Base-by-base conservation (phyloP, 108 stramenopile genomes). In the Mediolabrus comicus region DNA sequence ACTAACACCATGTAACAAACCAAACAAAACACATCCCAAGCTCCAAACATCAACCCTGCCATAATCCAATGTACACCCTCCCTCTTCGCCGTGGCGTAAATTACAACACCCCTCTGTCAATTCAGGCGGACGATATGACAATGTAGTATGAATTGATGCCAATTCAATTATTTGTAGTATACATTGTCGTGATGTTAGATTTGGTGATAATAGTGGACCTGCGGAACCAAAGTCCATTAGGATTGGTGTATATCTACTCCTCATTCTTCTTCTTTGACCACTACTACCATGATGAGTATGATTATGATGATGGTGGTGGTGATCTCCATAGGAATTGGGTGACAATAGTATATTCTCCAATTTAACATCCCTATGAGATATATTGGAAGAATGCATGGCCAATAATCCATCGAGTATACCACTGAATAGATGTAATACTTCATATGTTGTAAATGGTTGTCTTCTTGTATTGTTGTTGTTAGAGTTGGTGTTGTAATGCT, bases 71-170 rank as follows among this genome's bases (percentile, higher is more conserved):
- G n/a, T n/a, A n/a, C n/a, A n/a, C n/a, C n/a, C 60, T 12, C 31
- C 43, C 13, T 38, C 55, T 0, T 22, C 35, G 17, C 31, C 60
- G 22, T 67, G 76, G 25, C 84, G 72, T 9, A 84, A 27, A n/a
- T n/a, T n/a, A n/a, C n/a, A n/a, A n/a, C 83, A 87, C n/a, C 89
- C 91, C 22, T 92, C 87, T 46, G 90, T 91, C 7, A 95, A 66
- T 74, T 95, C 91, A 9, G 94, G 94, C 14, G 94, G 87, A 25
- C 94, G 84, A 75, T 95, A 95, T 3, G 89, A 59, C n/a, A 89
- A 74, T 24, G 94, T 95, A 0, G 88, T 87, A 43, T 89, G 79
- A 38, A 66, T 71, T 28, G 87, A 26, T 2, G 94, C 94, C 19
- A 53, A 11, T 30, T 95, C 94, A 4, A 68, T 70, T 0, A 78